Base-by-base conservation (phyloP, 1,139 yeast genomes). In the Saccharomycopsis crataegensis region DNA sequence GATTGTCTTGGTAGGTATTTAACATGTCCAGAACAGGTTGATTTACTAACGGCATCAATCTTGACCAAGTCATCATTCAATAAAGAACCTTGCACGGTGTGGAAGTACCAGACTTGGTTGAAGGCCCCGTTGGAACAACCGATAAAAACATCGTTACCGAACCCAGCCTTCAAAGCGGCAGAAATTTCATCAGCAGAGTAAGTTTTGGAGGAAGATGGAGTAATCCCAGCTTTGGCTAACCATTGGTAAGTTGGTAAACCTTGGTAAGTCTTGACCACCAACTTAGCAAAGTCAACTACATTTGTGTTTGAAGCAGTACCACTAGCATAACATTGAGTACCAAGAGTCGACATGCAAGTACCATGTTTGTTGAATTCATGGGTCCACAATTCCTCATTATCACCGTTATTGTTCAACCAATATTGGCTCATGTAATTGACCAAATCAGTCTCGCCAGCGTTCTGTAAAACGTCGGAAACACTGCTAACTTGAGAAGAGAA, bases 311-410 rank as follows among this genome's bases (percentile, higher is more conserved):
- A 49, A 28, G 60, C 58, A 8, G 61, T 62, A 11, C 71, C 66
- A 37, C 66, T 67, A 52, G 32, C 56, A 66, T 88, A 89, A 65
- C 98, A 93, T 1, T 66, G 61, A 2, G 95, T 89, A 52, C 77
- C 77, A 51, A 91, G 72, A 0, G 98, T 90, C 43, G 82, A 79
- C 73, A 91, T 82, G 68, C 98, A 93, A 0, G 97, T 90, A 6
- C 93, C 98, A 64, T 93, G 99, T 67, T 93, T 93, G 72, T 91
- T 91, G 75, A 80, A 93, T 69, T 93, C 99, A 67, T 93, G 98
- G 36, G 80, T 76, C 98, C 98, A 91, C 54, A 93, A 73, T 17
- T 77, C 69, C 57, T 82, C 87, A 65, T 89, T 96, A 56, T 76
- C 65, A 1, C 94, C 93, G 56, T 80, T 80, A 67, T 76, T 78